phyloP scores from a whole-genome alignment of 495 filamentous ascomycete genomes.

The Penicillium turbatum region DNA sequence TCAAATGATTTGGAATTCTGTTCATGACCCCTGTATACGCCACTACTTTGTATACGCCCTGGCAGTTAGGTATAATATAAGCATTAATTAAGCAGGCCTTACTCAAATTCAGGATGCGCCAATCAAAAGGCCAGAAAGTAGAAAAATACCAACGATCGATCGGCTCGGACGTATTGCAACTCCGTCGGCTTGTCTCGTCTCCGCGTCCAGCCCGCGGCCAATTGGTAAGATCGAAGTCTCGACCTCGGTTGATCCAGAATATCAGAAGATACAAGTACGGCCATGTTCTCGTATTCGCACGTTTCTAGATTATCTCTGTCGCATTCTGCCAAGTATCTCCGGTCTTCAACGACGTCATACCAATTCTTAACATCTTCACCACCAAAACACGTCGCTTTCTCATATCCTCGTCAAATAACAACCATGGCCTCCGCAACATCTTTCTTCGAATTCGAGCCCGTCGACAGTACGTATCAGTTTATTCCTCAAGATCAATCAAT shows the following conservation, averaged over 20 bases:
- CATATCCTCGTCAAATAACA: conserved; percentile 26
- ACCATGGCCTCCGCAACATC: conserved; percentile 84
- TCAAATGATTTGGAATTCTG: neutral
- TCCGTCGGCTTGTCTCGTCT: neutral
- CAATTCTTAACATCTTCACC: neutral
- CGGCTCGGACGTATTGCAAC: conserved; percentile 1
- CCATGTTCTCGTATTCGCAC: neutral
- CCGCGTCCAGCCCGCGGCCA: conserved; percentile 3
- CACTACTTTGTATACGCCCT: no score
- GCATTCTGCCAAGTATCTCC: conserved; percentile 3
- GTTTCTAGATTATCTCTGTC: neutral
- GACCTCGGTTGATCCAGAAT: neutral
- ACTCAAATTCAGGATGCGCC: neutral
- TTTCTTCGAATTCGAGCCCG: conserved; percentile 89
- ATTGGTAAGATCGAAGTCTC: conserved; percentile 5
- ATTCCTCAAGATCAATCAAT: neutral
- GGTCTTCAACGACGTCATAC: conserved; percentile 6
- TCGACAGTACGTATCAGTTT: conserved; percentile 60
- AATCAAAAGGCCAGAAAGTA: neutral
- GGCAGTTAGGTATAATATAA: no score
- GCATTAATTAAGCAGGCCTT: neutral
- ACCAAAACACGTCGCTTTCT: neutral
- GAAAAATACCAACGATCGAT: neutral
- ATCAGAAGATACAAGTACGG: conserved; percentile 1
- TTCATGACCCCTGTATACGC: neutral